phyloP scores from a whole-genome alignment of 257 asterid species.

The Prunella vulgaris region DNA sequence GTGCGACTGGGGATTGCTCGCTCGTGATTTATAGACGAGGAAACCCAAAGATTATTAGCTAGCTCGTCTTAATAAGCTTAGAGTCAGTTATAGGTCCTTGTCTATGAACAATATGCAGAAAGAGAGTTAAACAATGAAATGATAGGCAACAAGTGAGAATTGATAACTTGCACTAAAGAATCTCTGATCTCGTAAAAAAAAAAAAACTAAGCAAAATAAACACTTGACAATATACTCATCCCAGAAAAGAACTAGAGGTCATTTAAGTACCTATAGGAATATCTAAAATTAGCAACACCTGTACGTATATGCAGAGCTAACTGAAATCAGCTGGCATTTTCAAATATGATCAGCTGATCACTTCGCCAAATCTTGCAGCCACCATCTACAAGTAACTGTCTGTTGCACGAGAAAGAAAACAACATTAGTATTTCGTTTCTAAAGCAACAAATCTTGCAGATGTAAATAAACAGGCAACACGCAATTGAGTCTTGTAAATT shows the following conservation, averaged over 20 bases:
- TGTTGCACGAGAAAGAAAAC: slow-evolving; percentile 21
- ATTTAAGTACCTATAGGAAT: slow-evolving; percentile 10
- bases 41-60: background rate
- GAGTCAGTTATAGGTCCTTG: background rate
- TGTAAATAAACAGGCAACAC: background rate
- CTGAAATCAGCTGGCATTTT: slow-evolving; percentile 23
- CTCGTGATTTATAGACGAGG: background rate
- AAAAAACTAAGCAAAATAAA: background rate
- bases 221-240: slow-evolving; percentile 22
- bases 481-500: background rate
- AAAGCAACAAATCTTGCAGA: background rate
- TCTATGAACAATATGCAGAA: background rate
- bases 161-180: background rate
- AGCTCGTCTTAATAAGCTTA: background rate
- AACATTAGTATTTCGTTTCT: background rate
- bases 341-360: slow-evolving; percentile 16
- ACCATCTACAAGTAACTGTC: slow-evolving; percentile 34
- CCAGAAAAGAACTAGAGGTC: slow-evolving; percentile 13
- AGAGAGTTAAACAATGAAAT: background rate
- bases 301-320: slow-evolving; percentile 42
- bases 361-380: slow-evolving; percentile 22
- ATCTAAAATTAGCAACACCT: slow-evolving; percentile 33
- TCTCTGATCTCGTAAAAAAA: background rate
- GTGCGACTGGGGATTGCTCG: too few relatives aligned
- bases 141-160: background rate